Evolutionary conservation across 352 stramenopile genomes (phyloP).

Genomic region (Globisporangium cederbergense): DNA sequence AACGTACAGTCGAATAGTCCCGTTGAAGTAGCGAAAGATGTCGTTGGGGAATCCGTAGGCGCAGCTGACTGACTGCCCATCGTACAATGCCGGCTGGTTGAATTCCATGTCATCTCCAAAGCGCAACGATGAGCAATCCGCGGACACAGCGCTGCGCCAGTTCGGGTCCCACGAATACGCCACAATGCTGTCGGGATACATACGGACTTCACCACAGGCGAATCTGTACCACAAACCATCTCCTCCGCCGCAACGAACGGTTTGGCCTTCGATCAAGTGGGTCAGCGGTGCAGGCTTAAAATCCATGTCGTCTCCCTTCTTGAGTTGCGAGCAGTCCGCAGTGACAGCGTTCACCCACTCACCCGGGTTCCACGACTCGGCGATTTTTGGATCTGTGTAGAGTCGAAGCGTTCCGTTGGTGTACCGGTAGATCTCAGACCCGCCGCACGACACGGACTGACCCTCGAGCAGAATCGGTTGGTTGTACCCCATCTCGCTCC

Average conservation of each 20-base stretch:
- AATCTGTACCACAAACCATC: conserved; percentile 16
- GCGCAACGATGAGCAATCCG: conserved; percentile 1
- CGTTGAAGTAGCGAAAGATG: conserved; percentile 8
- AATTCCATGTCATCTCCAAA: conserved; percentile 11
- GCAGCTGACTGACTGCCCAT: conserved; percentile 15
- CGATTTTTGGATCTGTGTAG: conserved; percentile 20
- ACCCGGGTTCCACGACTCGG: conserved; percentile 23
- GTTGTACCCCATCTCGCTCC: conserved; percentile 24
- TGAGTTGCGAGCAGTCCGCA: conserved; percentile 19
- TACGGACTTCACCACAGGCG: conserved; percentile 13
- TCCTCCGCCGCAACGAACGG: conserved; percentile 18
- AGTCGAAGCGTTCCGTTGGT: conserved; percentile 11
- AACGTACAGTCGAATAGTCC: conserved; percentile 18
- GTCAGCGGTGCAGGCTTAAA: conserved; percentile 7
- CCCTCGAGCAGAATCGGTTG: conserved; percentile 5
- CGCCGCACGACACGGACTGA: conserved; percentile 12
- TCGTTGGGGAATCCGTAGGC: not conserved
- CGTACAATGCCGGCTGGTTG: conserved; percentile 6
- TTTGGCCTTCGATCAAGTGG: conserved; percentile 2
- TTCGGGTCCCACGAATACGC: conserved; percentile 23
- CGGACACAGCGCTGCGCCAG: conserved; percentile 8
- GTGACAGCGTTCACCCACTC: conserved; percentile 10
- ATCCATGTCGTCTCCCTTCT: conserved; percentile 10
- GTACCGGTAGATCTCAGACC: conserved; percentile 10
- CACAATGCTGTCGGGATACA: conserved; percentile 15